A percentile compares a stretch with the other conserved stretches of the same genome.
Conservation (phyloP, 2,329 filamentous ascomycete genomes). For the Truncatella angustata region DNA sequence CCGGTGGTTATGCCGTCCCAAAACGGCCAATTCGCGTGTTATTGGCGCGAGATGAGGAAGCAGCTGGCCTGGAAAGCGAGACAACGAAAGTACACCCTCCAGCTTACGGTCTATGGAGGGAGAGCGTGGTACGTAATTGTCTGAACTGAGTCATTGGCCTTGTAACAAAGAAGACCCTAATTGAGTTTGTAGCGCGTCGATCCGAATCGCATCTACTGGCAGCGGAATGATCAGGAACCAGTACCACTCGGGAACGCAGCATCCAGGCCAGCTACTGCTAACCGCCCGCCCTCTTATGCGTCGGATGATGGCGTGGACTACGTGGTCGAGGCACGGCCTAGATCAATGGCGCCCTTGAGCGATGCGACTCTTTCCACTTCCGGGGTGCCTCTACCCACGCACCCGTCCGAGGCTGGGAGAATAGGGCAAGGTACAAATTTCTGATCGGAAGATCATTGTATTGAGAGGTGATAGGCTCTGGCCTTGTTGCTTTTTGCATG, state of each 20-base stretch:
- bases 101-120: conserved; percentile 81
- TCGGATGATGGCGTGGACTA: conserved; percentile 75
- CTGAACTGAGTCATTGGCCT: not conserved
- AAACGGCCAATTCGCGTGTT: conserved; percentile 73
- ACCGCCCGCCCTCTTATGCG: conserved; percentile 71
- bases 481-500: not conserved
- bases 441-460: not conserved
- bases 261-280: conserved; percentile 23
- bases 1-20: conserved; percentile 68
- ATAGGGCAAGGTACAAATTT: not conserved
- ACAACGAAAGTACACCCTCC: conserved; percentile 65
- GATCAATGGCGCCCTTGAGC: conserved; percentile 51
- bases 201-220: conserved; percentile 79
- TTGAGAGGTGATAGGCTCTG: not conserved
- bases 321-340: conserved; percentile 64
- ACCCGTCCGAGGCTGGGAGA: conserved; percentile 3
- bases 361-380: conserved; percentile 29
- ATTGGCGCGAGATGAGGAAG: conserved; percentile 72
- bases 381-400: conserved; percentile 12
- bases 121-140: conserved; percentile 67
- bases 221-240: conserved; percentile 53
- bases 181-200: conserved; percentile 63
- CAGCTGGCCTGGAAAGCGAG: conserved; percentile 53
- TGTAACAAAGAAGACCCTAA: not conserved
- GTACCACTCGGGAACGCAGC: conserved; percentile 2